Evolutionary conservation across 305 asterid species (phyloP).

Genomic region (Fraxinus sp.): DNA sequence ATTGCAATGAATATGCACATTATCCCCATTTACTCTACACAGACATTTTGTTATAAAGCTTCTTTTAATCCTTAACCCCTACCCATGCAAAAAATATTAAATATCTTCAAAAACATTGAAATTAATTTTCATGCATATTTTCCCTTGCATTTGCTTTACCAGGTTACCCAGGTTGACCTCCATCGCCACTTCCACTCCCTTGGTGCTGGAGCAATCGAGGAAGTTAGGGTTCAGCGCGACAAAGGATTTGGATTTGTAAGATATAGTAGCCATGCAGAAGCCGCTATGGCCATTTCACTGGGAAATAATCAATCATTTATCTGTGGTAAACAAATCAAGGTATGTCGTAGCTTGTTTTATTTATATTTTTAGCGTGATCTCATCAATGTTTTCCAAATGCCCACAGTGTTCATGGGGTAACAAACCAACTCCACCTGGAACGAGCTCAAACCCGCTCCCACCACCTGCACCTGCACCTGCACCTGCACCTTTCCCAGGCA

Average conservation of each 20-base stretch:
- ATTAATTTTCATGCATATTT: neutral
- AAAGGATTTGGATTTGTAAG: slow-evolving; percentile 93
- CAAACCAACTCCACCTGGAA: slow-evolving; percentile 60
- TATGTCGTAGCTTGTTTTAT: slow-evolving; percentile 23
- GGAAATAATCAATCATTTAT: slow-evolving; percentile 72
- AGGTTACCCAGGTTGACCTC: slow-evolving; percentile 81
- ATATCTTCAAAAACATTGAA: neutral
- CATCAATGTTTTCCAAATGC: neutral
- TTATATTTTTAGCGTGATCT: neutral
- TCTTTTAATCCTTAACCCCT: neutral
- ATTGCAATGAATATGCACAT: neutral
- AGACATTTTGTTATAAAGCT: neutral
- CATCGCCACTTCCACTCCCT: slow-evolving; percentile 80
- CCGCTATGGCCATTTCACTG: slow-evolving; percentile 76
- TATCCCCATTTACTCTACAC: neutral
- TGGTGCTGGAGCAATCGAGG: slow-evolving; percentile 90
- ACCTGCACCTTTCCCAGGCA: slow-evolving; percentile 22
- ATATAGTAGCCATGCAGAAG: slow-evolving; percentile 82
- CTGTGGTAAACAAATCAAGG: slow-evolving; percentile 77
- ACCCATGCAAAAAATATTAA: neutral
- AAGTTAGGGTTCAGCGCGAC: slow-evolving; percentile 85
- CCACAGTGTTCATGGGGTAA: slow-evolving; percentile 56
- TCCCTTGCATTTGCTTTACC: slow-evolving; percentile 25
- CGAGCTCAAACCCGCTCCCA: slow-evolving; percentile 47
- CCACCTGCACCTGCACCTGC: slow-evolving; percentile 40